Evolutionary conservation across 116 monocot genomes (phyloP).

Genomic region (Iris pallida): DNA sequence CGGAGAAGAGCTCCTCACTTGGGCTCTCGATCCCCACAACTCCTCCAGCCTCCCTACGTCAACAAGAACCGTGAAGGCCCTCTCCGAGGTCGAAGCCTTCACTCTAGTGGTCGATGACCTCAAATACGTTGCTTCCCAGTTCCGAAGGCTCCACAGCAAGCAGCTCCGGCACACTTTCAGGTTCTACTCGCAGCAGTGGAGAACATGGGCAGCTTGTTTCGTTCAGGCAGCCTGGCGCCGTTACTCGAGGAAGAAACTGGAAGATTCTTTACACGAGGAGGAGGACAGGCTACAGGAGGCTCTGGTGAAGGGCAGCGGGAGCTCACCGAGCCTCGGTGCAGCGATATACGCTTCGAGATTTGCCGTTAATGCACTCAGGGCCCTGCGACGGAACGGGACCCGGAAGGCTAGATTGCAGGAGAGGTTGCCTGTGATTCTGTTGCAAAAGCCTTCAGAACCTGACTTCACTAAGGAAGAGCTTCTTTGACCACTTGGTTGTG

Average conservation of each 20-base stretch:
- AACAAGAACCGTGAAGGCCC: slow-evolving; percentile 56
- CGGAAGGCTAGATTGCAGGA: slow-evolving; percentile 26
- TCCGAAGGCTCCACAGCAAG: slow-evolving; percentile 67
- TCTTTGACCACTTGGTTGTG: no score
- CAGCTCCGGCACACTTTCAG: slow-evolving; percentile 65
- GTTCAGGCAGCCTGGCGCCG: slow-evolving; percentile 69
- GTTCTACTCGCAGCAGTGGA: slow-evolving; percentile 67
- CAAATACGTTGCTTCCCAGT: slow-evolving; percentile 67
- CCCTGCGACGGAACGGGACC: slow-evolving; percentile 25
- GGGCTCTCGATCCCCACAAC: slow-evolving; percentile 63
- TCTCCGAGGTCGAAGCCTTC: slow-evolving; percentile 60
- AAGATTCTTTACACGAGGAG: slow-evolving; percentile 30
- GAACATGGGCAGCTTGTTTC: slow-evolving; percentile 71
- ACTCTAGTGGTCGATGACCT: slow-evolving; percentile 48
- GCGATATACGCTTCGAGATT: slow-evolving; percentile 58
- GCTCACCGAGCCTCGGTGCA: slow-evolving; percentile 42
- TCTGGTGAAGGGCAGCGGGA: slow-evolving; percentile 17
- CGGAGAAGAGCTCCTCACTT: slow-evolving; percentile 72
- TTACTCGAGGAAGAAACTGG: slow-evolving; percentile 42
- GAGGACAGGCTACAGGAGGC: slow-evolving; percentile 43
- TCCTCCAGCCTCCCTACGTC: slow-evolving; percentile 57
- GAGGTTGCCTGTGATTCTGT: slow-evolving; percentile 42
- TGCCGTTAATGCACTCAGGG: slow-evolving; percentile 38
- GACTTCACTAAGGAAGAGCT: background rate
- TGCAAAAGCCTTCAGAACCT: slow-evolving; percentile 64